Conservation (phyloP, 2,329 filamentous ascomycete species). For the Nigrograna mackinnonii region DNA sequence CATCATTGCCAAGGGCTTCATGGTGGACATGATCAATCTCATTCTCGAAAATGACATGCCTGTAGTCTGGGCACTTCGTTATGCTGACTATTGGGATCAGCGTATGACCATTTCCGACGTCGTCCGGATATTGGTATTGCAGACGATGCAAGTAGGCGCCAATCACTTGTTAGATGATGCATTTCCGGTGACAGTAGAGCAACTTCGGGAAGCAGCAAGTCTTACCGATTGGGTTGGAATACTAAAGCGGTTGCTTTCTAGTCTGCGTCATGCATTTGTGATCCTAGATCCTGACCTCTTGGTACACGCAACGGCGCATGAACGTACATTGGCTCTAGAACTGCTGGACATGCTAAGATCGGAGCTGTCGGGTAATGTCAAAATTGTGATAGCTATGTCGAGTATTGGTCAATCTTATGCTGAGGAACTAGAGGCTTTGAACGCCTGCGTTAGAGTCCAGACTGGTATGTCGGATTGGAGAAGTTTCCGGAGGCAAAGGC, state of each 20-base stretch:
- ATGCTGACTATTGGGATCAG: conserved; percentile 1
- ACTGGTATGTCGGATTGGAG: neutral
- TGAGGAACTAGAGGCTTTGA: neutral
- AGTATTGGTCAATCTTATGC: neutral
- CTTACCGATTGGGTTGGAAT: neutral
- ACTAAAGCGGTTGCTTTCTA: neutral
- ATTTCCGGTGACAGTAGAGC: conserved; percentile 1
- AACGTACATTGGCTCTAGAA: neutral
- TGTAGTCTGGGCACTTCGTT: conserved; percentile 1
- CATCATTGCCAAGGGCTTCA: neutral
- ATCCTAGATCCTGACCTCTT: neutral
- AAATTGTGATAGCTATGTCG: neutral
- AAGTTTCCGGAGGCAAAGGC: neutral
- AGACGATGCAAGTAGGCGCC: neutral
- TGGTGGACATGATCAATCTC: conserved; percentile 1
- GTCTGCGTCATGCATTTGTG: neutral
- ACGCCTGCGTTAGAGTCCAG: neutral
- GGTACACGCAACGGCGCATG: neutral
- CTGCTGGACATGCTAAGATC: neutral
- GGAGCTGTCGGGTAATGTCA: neutral
- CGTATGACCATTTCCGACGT: neutral
- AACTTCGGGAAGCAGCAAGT: neutral
- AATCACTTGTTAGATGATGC: neutral
- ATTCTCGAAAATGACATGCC: neutral
- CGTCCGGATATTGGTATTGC: neutral